Base-by-base conservation (phyloP, 495 filamentous ascomycete genomes). In the Trichodelitschia bisporula region DNA sequence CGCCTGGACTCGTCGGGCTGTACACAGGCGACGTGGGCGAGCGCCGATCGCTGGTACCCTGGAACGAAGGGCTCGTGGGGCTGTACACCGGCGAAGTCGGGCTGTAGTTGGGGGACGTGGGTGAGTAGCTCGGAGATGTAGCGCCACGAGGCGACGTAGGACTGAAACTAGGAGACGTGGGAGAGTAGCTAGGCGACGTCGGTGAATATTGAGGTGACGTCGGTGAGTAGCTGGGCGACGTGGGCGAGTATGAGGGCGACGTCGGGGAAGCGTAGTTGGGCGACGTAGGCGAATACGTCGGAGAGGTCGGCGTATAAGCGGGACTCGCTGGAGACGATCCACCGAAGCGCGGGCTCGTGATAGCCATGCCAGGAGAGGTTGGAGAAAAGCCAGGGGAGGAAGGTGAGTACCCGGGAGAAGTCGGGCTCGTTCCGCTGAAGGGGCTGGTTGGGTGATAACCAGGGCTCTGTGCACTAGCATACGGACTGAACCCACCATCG, bases 331-430 rank as follows among this genome's bases (percentile, higher is more conserved):
- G 47, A 1, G 36, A 56, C 10, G 41, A 39, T 3, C 37, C 36
- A 28, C 39, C 35, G 37, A 48, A 48, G 26, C 40, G 36, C 14
- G 46, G 51, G 26, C 48, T 51, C 28, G 46, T 47, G 10, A 46
- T 26, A 31, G 37, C 37, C 19, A 38, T 42, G 17, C 46, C 43
- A 36, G 54, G 54, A 10, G 46, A 51, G 6, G 73, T 78, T 1
- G 77, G 77, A 21, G 75, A 78, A 51, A 86, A 90, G 15, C 42
- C 40, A 12, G 54, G 54, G 2, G 44, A 49, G 4, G 74, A 75
- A 1, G 79, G 79, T 15, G 77, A 82, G 52, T 89, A 90, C 0
- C 72, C 77, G 18, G 78, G 77, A 18, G 73, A 82, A 1, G 71
- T 65, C 8, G 86, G 80, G 31, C 74, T 78, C 25, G 69, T 72